These are phyloP conservation scores for Torulaspora maleeae DNA, from an alignment of 805 yeast genomes.

Conservation along the genomic window DNA sequence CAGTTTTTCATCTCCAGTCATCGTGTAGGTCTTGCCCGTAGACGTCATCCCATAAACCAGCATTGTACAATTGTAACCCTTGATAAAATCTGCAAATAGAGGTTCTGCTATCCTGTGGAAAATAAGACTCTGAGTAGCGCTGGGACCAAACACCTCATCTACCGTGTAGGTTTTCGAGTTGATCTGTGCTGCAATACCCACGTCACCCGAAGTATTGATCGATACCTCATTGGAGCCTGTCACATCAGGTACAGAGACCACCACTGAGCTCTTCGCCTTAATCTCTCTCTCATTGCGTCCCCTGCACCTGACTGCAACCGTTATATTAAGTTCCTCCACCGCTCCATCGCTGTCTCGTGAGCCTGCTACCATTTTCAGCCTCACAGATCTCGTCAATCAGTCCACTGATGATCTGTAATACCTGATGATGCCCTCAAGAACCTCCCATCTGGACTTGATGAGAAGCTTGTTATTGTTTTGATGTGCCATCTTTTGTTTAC, in stretches of 20 bases:
- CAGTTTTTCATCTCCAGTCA: constrained; percentile 61
- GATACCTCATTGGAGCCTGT: constrained; percentile 45
- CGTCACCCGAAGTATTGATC: constrained; percentile 41
- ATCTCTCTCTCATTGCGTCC: constrained; percentile 58
- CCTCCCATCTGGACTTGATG: neutral
- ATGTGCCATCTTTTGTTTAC: constrained; percentile 1
- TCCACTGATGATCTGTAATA: neutral
- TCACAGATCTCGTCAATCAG: neutral
- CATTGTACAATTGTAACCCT: constrained; percentile 76
- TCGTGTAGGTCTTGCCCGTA: constrained; percentile 77
- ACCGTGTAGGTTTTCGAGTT: constrained; percentile 59
- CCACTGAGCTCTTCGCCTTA: constrained; percentile 53
- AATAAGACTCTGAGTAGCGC: constrained; percentile 63
- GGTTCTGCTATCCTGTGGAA: constrained; percentile 66
- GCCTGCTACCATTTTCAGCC: constrained; percentile 8
- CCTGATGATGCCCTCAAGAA: neutral
- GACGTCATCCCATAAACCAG: constrained; percentile 92
- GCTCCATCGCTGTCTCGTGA: constrained; percentile 11
- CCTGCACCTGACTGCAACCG: constrained; percentile 61
- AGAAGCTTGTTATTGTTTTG: neutral
- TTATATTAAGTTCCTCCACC: constrained; percentile 45
- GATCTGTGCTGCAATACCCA: constrained; percentile 39
- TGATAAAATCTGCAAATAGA: constrained; percentile 59
- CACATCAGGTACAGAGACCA: constrained; percentile 48
- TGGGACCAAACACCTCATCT: constrained; percentile 80